A percentile compares a stretch with the other conserved stretches of the same genome.
Conservation (phyloP, 768 basidiomycete species). For the Lactarius tabidus region DNA sequence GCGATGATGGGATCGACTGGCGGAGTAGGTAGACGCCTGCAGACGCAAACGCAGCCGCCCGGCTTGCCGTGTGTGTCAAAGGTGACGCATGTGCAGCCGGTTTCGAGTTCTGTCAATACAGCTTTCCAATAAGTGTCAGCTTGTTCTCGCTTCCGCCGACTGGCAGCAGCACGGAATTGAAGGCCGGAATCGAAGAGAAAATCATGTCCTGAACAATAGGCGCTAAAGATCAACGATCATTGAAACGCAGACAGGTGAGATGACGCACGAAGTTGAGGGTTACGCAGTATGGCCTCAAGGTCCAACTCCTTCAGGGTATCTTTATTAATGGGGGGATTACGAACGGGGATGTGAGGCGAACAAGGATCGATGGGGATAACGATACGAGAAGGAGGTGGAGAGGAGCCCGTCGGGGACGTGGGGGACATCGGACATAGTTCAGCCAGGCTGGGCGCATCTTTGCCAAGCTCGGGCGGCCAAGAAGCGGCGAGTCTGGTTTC, state of each 20-base stretch:
- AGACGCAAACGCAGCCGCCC: slow-evolving; percentile 46
- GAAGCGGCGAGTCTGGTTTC: slow-evolving; percentile 27
- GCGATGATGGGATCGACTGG: slow-evolving; percentile 42
- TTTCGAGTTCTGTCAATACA: slow-evolving; percentile 69
- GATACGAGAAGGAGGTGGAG: slow-evolving; percentile 28
- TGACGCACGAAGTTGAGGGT: slow-evolving; percentile 84
- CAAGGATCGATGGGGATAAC: slow-evolving; percentile 40
- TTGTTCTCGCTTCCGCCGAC: slow-evolving; percentile 64
- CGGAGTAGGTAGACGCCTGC: slow-evolving; percentile 33
- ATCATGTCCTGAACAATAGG: slow-evolving; percentile 66
- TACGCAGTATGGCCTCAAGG: slow-evolving; percentile 77
- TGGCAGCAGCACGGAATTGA: slow-evolving; percentile 76
- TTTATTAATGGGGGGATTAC: slow-evolving; percentile 74
- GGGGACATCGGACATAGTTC: slow-evolving; percentile 23
- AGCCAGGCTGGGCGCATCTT: slow-evolving; percentile 19
- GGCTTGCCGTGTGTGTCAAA: slow-evolving; percentile 56
- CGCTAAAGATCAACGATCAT: slow-evolving; percentile 17
- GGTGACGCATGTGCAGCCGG: slow-evolving; percentile 81
- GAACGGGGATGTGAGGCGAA: slow-evolving; percentile 59
- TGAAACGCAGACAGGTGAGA: slow-evolving; percentile 3
- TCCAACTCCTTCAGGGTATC: slow-evolving; percentile 83
- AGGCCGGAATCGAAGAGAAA: slow-evolving; percentile 82
- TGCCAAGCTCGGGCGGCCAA: slow-evolving; percentile 27
- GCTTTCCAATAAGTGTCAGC: slow-evolving; percentile 85
- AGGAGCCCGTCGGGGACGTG: slow-evolving; percentile 28